Evolutionary conservation across 495 filamentous ascomycete species (phyloP), one percentile per base, ranked within the genome.

Genomic region (Trichocladium antarcticum): DNA sequence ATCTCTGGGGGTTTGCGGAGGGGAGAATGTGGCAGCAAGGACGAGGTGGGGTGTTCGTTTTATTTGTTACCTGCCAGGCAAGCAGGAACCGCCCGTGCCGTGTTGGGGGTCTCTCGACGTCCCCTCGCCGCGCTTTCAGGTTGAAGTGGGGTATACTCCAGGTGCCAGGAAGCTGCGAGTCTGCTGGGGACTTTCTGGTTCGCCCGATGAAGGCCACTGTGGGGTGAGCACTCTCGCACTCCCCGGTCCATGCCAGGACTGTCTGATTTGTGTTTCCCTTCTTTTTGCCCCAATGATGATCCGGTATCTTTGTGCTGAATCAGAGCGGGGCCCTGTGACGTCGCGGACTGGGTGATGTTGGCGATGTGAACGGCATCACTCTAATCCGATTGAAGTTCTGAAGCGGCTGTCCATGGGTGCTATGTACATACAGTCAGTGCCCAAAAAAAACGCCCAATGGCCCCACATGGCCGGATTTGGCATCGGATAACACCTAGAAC

Each of bases 21-120:
- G 42, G 58, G 56, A 62, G 59, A 54, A 55, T 38, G 54, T 59
- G 53, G 47, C 50, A 59, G 54, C 55, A 44, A 54, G 47, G 57
- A 61, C 46, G 55, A 59, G 62, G 61, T 59, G 58, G 59, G 59
- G 57, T 63, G 55, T 37, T 56, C 49, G 56, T 61, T 57, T 60
- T 60, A 62, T n/a, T n/a, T n/a, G n/a, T n/a, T n/a, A n/a, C n/a
- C n/a, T 59, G 59, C 54, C 42, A 20, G 41, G 42, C 15, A 12
- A 12, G 36, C 21, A 34, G 48, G 48, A 42, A 42, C 39, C 29
- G 19, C 39, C 40, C 47, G 42, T 39, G 48, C 47, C 40, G 24
- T n/a, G 37, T 44, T 60, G 54, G 50, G 47, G 51, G 54, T 37
- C 39, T 40, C 15, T 24, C 20, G 43, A 45, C 45, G 53, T 44